Conservation (phyloP, 805 yeast genomes). For the Candida lessepsii region DNA sequence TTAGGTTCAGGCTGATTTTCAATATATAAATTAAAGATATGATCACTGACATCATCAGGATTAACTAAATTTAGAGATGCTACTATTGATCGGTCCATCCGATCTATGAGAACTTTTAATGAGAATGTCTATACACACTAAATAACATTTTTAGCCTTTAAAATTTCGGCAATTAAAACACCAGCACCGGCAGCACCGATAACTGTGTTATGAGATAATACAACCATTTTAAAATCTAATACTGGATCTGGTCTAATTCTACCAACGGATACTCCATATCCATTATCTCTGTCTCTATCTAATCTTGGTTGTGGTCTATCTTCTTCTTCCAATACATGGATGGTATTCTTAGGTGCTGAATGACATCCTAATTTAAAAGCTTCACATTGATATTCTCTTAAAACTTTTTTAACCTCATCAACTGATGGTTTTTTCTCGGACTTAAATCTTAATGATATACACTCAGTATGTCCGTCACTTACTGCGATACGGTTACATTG, state of each 20-base stretch:
- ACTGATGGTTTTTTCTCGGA: constrained; percentile 81
- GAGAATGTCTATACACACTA: constrained; percentile 25
- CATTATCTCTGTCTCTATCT: constrained; percentile 92
- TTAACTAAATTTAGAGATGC: not conserved
- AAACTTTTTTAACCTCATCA: constrained; percentile 69
- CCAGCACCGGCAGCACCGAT: constrained; percentile 99
- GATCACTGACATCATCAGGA: constrained; percentile 23
- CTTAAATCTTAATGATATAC: constrained; percentile 82
- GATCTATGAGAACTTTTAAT: not conserved
- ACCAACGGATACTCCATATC: constrained; percentile 93
- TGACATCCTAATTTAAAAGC: constrained; percentile 77
- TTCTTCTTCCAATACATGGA: constrained; percentile 84
- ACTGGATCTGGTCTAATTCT: constrained; percentile 92
- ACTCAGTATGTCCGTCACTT: constrained; percentile 96
- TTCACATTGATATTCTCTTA: constrained; percentile 77
- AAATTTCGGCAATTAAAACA: constrained; percentile 87
- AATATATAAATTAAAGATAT: constrained; percentile 32
- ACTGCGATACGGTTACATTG: constrained; percentile 97
- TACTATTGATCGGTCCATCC: too few species aligned
- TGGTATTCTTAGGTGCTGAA: constrained; percentile 91
- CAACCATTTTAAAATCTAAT: constrained; percentile 93
- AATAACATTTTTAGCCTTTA: constrained; percentile 72
- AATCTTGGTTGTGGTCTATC: constrained; percentile 98
- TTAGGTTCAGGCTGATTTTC: constrained; percentile 22
- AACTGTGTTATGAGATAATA: constrained; percentile 94